A percentile compares a stretch with the other conserved stretches of the same genome.
Evolutionary conservation across 2,329 filamentous ascomycete species (phyloP).

Genomic region (Setomelanomma holmii): DNA sequence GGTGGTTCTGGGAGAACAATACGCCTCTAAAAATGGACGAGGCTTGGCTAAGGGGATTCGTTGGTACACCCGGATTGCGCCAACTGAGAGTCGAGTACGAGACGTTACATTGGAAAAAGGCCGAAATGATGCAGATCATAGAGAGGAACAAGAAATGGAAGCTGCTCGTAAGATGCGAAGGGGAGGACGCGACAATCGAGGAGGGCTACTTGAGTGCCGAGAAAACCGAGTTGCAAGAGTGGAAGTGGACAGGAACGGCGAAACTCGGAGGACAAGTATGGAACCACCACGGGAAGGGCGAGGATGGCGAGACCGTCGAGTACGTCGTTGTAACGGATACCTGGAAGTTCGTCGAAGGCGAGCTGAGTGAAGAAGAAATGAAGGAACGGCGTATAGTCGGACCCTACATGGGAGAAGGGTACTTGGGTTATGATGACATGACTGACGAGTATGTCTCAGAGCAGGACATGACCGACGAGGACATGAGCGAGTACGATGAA

Average conservation of each 20-base stretch:
- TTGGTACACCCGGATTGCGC: slow-evolving; percentile 5
- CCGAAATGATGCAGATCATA: slow-evolving; percentile 19
- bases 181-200: background rate
- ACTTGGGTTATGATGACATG: background rate
- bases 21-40: slow-evolving; percentile 69
- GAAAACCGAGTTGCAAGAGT: slow-evolving; percentile 11
- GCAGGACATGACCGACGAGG: background rate
- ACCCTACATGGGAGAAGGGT: background rate
- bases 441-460: background rate
- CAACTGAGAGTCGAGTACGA: slow-evolving; percentile 19
- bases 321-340: slow-evolving; percentile 15
- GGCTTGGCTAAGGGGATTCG: slow-evolving; percentile 7
- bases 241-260: slow-evolving; percentile 17
- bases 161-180: slow-evolving; percentile 4
- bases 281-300: slow-evolving; percentile 11
- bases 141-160: slow-evolving; percentile 16
- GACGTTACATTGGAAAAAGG: slow-evolving; percentile 14
- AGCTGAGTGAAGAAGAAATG: background rate
- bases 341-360: slow-evolving; percentile 9
- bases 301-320: slow-evolving; percentile 2
- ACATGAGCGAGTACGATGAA: background rate
- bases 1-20: slow-evolving; percentile 87
- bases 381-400: background rate
- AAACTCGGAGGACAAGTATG: slow-evolving; percentile 11
- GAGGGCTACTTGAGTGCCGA: slow-evolving; percentile 18